Percentiles rank a stretch among this genome's conserved stretches.
Conservation (phyloP, 768 basidiomycete genomes). For the Lactarius trivialis region DNA sequence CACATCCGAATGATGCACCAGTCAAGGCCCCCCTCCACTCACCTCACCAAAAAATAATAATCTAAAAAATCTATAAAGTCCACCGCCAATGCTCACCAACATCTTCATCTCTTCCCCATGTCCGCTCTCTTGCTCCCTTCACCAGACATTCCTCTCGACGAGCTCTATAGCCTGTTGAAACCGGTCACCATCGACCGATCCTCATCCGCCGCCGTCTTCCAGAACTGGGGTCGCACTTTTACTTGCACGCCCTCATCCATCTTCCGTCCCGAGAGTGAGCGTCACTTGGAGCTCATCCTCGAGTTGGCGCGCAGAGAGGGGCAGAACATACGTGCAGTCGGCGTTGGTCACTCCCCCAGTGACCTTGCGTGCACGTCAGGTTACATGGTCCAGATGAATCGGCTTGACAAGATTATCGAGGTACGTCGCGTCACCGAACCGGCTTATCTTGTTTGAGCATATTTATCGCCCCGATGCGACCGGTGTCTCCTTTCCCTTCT, state of each 20-base stretch:
- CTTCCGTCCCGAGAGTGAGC: slow-evolving; percentile 66
- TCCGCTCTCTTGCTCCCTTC: slow-evolving; percentile 26
- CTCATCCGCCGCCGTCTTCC: slow-evolving; percentile 44
- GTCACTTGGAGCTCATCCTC: slow-evolving; percentile 67
- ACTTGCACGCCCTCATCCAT: slow-evolving; percentile 58
- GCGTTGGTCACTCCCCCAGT: slow-evolving; percentile 88
- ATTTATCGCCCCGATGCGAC: neutral
- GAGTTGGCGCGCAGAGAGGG: slow-evolving; percentile 73
- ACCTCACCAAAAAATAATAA: neutral
- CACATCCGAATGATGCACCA: slow-evolving; percentile 13
- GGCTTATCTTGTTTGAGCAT: slow-evolving; percentile 12
- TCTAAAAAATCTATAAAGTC: slow-evolving; percentile 13
- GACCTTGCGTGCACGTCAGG: slow-evolving; percentile 88
- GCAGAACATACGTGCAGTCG: slow-evolving; percentile 71
- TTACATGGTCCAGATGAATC: slow-evolving; percentile 77
- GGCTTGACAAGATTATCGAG: slow-evolving; percentile 65
- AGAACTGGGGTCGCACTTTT: slow-evolving; percentile 87
- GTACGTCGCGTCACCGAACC: slow-evolving; percentile 41
- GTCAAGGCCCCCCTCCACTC: neutral
- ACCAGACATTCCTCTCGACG: slow-evolving; percentile 37
- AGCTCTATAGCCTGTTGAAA: slow-evolving; percentile 47
- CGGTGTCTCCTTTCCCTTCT: neutral
- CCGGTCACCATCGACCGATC: slow-evolving; percentile 46
- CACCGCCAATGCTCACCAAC: neutral
- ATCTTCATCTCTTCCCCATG: slow-evolving; percentile 3